Conservation (phyloP, 768 basidiomycete genomes). For the Cyclocybe cylindracea region DNA sequence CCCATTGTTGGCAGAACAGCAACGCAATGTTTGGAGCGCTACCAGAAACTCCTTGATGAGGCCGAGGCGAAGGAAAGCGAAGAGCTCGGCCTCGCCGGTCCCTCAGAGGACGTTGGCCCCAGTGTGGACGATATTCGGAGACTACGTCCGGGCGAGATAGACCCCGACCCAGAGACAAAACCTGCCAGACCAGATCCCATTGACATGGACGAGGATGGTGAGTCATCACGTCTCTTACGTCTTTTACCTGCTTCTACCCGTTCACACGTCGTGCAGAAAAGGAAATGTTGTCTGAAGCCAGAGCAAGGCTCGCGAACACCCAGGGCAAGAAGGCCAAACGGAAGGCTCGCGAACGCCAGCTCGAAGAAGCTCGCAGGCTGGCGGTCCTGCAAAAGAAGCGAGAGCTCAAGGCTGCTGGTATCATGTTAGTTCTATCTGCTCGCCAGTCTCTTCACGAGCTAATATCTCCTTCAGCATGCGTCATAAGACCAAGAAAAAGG, state of each 20-base stretch:
- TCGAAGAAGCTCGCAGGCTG: constrained; percentile 93
- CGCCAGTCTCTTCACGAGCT: not conserved
- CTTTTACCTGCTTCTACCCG: not conserved
- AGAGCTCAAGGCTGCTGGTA: constrained; percentile 96
- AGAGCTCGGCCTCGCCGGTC: constrained; percentile 88
- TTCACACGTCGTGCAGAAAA: constrained; percentile 62
- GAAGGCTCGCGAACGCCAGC: constrained; percentile 94
- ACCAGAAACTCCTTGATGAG: constrained; percentile 97
- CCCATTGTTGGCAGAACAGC: constrained; percentile 98
- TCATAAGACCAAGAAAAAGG: constrained; percentile 91
- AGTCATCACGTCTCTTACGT: constrained; percentile 19
- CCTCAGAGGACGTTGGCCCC: constrained; percentile 77
- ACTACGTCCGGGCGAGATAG: constrained; percentile 94
- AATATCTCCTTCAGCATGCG: constrained; percentile 62
- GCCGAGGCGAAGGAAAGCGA: constrained; percentile 96
- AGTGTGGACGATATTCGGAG: constrained; percentile 91
- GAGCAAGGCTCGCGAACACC: constrained; percentile 96
- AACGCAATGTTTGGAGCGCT: constrained; percentile 96
- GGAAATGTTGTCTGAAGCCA: constrained; percentile 99
- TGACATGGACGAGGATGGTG: constrained; percentile 99
- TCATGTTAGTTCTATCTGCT: constrained; percentile 63
- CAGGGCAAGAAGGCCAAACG: constrained; percentile 99
- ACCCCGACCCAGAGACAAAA: constrained; percentile 98
- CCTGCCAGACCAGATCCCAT: constrained; percentile 98
- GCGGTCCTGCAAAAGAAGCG: constrained; percentile 97